Evolutionary conservation across 257 asterid genomes (phyloP), one percentile per base, ranked within the genome.

Genomic region (Parsonsia alboflavescens): DNA sequence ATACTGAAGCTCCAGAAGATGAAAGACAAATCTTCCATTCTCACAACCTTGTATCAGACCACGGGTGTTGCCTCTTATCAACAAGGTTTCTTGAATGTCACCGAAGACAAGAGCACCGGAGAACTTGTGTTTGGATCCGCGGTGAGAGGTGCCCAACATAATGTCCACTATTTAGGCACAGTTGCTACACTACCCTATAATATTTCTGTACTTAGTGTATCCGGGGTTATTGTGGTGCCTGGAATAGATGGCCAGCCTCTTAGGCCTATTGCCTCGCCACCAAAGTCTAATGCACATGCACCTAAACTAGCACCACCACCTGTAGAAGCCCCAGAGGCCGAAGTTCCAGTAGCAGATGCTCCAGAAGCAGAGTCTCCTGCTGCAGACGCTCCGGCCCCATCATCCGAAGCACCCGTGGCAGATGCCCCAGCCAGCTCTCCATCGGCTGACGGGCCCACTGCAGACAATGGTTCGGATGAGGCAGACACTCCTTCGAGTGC

Each of bases 71-170:
- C 88, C 19, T 42, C 66, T 5, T 70, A 76, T 54, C 59, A 58
- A 33, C 93, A 88, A 41, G 96, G 98, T 5, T 88, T 87, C 81
- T 76, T 93, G 77, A 78, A 80, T 42, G 82, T 85, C 73, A 82
- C 76, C 66, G 81, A 73, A 56, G 64, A 12, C 2, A 86, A 80
- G 30, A 86, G 84, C n/a, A 62, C 67, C 46, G 79, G 73, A 33
- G 15, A 63, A 7, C 44, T 89, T n/a, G 68, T 68, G 6, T 85
- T 91, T 63, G 93, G 94, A 54, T 93, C 97, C 4, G 89, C 96
- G 15, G 78, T 83, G 24, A 76, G 24, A 4, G 87, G 83, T 4
- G 72, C 98, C 2, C 85, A 82, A 0, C 67, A 49, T 0, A 84
- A 83, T 17, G 53, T 86, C 44, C 68, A 66, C 10, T 70, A 86